These are phyloP conservation scores for Rhodomyrtus tomentosa DNA, from an alignment of 345 rosid genomes.

Conservation along the genomic window DNA sequence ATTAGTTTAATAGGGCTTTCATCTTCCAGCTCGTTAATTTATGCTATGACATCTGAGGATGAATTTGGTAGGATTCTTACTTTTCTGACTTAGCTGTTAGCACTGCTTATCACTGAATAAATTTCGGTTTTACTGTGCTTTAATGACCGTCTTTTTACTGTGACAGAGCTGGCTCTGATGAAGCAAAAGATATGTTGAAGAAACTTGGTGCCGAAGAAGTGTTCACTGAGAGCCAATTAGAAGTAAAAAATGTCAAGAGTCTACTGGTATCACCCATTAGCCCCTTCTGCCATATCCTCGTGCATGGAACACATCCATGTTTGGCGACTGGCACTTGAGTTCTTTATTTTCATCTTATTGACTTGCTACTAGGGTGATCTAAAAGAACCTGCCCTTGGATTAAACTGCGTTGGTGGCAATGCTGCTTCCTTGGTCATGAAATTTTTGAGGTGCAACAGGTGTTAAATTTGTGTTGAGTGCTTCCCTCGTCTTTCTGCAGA, in stretches of 20 bases:
- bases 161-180: conserved; percentile 56
- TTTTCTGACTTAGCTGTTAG: background rate
- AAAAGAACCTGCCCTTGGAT: conserved; percentile 69
- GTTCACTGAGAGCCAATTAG: conserved; percentile 57
- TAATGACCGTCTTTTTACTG: background rate
- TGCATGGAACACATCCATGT: background rate
- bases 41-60: background rate
- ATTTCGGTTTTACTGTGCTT: background rate
- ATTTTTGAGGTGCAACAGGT: conserved; percentile 42
- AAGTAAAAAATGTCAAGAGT: conserved; percentile 68
- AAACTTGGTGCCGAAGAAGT: conserved; percentile 78
- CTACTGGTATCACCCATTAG: conserved; percentile 44
- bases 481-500: background rate
- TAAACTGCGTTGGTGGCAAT: conserved; percentile 90
- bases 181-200: conserved; percentile 49
- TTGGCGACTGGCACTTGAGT: background rate
- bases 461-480: background rate
- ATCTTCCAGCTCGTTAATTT: background rate
- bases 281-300: background rate
- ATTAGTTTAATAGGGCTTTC: background rate
- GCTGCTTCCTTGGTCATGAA: conserved; percentile 71
- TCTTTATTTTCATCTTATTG: background rate
- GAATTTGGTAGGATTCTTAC: background rate
- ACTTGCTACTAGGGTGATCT: conserved; percentile 29
- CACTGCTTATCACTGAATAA: background rate